phyloP scores from a whole-genome alignment of 2,329 filamentous ascomycete genomes.

The Penicillium digitatum region DNA sequence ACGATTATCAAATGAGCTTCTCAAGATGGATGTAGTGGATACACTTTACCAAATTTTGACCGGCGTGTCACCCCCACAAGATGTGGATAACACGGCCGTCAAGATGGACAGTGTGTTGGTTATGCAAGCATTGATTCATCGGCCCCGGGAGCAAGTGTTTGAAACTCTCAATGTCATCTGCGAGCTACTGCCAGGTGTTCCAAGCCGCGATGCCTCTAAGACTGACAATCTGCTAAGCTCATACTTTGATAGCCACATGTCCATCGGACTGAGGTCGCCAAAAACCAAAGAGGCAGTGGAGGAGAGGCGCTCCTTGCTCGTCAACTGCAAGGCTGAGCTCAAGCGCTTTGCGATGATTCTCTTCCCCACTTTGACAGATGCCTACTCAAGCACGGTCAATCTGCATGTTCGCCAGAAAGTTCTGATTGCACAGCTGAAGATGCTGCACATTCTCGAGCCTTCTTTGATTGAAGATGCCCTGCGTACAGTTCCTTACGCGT shows the following conservation, averaged over 20 bases:
- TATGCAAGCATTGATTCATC: constrained; percentile 96
- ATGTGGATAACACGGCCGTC: constrained; percentile 49
- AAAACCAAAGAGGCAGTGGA: constrained; percentile 59
- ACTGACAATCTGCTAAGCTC: constrained; percentile 47
- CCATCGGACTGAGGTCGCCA: constrained; percentile 32
- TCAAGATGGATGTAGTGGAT: constrained; percentile 96
- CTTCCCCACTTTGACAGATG: constrained; percentile 90
- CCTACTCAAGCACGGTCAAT: constrained; percentile 96
- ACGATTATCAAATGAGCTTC: constrained; percentile 76
- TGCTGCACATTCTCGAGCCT: constrained; percentile 91
- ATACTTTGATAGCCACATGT: constrained; percentile 47
- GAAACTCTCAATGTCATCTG: constrained; percentile 97
- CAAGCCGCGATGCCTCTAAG: constrained; percentile 53
- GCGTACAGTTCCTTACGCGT: constrained; percentile 86
- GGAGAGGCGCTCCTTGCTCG: constrained; percentile 74
- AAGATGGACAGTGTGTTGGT: constrained; percentile 96
- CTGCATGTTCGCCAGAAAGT: constrained; percentile 92
- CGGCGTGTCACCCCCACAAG: constrained; percentile 83
- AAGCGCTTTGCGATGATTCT: constrained; percentile 90
- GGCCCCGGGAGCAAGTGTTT: constrained; percentile 90
- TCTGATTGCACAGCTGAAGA: constrained; percentile 90
- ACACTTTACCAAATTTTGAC: constrained; percentile 96
- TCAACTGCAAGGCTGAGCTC: constrained; percentile 79
- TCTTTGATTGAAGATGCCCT: constrained; percentile 80
- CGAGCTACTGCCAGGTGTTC: constrained; percentile 78